Base-by-base conservation (phyloP, 306 rosid species). In the Aeschynomene evenia region DNA sequence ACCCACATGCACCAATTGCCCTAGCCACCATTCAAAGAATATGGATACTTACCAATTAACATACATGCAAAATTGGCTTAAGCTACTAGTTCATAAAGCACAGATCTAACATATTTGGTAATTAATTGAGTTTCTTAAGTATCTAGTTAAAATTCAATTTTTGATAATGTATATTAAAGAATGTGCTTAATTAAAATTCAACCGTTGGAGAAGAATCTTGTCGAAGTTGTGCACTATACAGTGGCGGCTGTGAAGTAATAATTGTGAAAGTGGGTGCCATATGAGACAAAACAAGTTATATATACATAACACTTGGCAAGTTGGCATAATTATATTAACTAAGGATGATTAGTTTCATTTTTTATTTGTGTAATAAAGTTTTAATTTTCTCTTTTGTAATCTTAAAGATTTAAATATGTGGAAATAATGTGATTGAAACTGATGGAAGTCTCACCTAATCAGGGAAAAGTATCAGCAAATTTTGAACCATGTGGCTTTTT, bases 21-120 rank as follows among this genome's bases (percentile, higher is more conserved):
- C 61, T 14, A 77, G 86, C 85, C 85, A 83, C 12, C 88, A 79
- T 81, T 76, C 88, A 85, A 40, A 7, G 85, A 26, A 87, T 62
- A 29, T 56, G 73, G 76, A 40, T 12, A 19, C n/a, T n/a, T n/a
- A n/a, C n/a, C n/a, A n/a, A n/a, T n/a, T n/a, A n/a, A n/a, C n/a
- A n/a, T n/a, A n/a, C n/a, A n/a, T n/a, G n/a, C n/a, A n/a, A n/a
- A n/a, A n/a, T n/a, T n/a, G n/a, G n/a, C n/a, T n/a, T n/a, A n/a
- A n/a, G n/a, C n/a, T n/a, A n/a, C n/a, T n/a, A n/a, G n/a, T n/a
- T n/a, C n/a, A n/a, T n/a, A n/a, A n/a, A n/a, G n/a, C n/a, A n/a
- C n/a, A n/a, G n/a, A n/a, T n/a, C n/a, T n/a, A n/a, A n/a, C n/a
- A n/a, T n/a, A n/a, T n/a, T n/a, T n/a, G n/a, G n/a, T n/a, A n/a